A percentile compares a stretch with the other conserved stretches of the same genome.
phyloP scores from a whole-genome alignment of 805 yeast species.

The Candida boleticola region DNA sequence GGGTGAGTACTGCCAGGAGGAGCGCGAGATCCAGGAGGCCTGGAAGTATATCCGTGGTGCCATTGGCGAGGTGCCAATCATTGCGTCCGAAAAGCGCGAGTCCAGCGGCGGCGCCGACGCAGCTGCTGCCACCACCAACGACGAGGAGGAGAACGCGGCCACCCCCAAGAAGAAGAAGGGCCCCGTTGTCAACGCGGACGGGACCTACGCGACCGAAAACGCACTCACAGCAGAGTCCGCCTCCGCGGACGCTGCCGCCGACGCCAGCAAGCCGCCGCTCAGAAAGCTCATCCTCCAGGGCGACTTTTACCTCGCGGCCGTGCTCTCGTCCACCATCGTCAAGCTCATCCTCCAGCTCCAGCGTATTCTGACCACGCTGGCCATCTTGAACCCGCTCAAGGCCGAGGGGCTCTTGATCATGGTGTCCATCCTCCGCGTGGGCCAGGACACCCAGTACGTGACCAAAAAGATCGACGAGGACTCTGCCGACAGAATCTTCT shows the following conservation, averaged over 20 bases:
- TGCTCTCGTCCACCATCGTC: conserved; percentile 81
- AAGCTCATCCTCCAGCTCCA: conserved; percentile 80
- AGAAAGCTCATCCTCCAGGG: conserved; percentile 82
- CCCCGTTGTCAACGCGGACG: conserved; percentile 95
- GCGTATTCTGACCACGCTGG: conserved; percentile 50
- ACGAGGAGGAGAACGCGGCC: conserved; percentile 25
- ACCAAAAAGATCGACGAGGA: conserved; percentile 89
- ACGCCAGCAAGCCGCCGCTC: conserved; percentile 75
- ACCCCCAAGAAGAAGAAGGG: conserved; percentile 41
- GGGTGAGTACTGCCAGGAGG: conserved; percentile 85
- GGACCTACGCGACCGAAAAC: conserved; percentile 95
- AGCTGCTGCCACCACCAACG: conserved; percentile 2
- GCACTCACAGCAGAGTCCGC: conserved; percentile 56
- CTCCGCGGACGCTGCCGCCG: conserved; percentile 22
- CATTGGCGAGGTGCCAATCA: conserved; percentile 88
- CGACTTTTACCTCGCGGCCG: conserved; percentile 87
- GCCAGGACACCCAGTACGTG: conserved; percentile 62
- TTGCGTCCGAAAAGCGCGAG: conserved; percentile 62
- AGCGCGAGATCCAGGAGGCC: conserved; percentile 68
- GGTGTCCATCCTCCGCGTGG: conserved; percentile 88
- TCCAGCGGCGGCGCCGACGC: conserved; percentile 25
- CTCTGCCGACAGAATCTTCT: conserved; percentile 87
- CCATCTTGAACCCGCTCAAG: conserved; percentile 73
- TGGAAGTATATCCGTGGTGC: conserved; percentile 85
- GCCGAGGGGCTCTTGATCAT: conserved; percentile 93